Evolutionary conservation across 305 asterid species (phyloP).

Genomic region (Fraxinus albicans): DNA sequence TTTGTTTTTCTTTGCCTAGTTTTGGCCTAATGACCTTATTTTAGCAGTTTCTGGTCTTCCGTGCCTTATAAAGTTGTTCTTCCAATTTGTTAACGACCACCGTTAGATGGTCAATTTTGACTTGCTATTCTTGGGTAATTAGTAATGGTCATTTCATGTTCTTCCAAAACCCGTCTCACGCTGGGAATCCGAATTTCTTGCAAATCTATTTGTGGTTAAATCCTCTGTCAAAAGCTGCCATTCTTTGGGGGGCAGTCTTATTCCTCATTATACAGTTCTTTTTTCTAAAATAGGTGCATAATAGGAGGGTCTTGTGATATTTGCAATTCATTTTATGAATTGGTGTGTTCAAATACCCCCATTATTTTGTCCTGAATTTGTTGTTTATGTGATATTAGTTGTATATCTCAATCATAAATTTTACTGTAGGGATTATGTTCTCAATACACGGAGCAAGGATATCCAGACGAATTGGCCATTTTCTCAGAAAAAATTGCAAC

Average conservation of each 20-base stretch:
- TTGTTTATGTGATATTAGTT: background rate
- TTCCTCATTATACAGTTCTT: background rate
- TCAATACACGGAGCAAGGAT: constrained; percentile 58
- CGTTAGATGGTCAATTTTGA: constrained; percentile 33
- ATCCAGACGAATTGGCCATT: constrained; percentile 85
- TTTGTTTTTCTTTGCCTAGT: constrained; percentile 27
- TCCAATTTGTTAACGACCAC: constrained; percentile 13
- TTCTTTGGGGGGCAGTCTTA: constrained; percentile 5
- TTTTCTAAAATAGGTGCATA: background rate
- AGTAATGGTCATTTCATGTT: constrained; percentile 52
- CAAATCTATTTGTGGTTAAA: background rate
- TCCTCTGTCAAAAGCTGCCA: constrained; percentile 29
- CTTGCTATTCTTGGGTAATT: constrained; percentile 18
- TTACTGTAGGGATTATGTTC: constrained; percentile 80
- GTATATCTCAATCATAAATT: background rate
- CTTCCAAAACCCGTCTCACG: constrained; percentile 8
- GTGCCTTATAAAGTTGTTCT: constrained; percentile 20
- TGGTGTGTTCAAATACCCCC: background rate
- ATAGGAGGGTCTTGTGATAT: background rate
- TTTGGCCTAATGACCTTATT: constrained; percentile 30
- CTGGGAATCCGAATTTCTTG: background rate
- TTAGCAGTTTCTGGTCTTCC: constrained; percentile 28
- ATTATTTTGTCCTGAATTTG: background rate
- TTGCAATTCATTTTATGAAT: background rate
- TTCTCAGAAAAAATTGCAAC: constrained; percentile 69